phyloP scores from a whole-genome alignment of 805 yeast species.

The Tetrapisispora taiwanensis region DNA sequence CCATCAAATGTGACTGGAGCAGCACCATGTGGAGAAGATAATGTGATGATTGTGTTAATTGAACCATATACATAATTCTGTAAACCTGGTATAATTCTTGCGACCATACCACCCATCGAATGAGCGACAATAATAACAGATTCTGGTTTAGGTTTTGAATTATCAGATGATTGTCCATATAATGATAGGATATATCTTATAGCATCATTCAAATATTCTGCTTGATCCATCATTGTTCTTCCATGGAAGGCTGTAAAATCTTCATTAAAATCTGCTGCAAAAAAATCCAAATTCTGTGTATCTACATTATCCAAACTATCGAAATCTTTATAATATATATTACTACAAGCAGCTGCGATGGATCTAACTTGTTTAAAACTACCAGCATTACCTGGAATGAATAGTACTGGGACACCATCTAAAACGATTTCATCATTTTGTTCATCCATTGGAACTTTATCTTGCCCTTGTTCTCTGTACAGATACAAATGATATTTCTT shows the following conservation, averaged over 20 bases:
- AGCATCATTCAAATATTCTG: slow-evolving; percentile 87
- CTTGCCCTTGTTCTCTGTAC: slow-evolving; percentile 75
- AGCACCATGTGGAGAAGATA: slow-evolving; percentile 86
- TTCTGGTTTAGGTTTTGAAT: slow-evolving; percentile 33
- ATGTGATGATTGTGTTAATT: slow-evolving; percentile 72
- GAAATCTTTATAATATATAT: slow-evolving; percentile 35
- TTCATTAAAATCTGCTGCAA: slow-evolving; percentile 88
- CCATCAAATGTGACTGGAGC: slow-evolving; percentile 93
- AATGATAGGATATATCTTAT: slow-evolving; percentile 61
- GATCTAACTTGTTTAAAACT: slow-evolving; percentile 83
- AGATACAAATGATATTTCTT: slow-evolving; percentile 70
- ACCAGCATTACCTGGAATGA: slow-evolving; percentile 98
- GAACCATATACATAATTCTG: slow-evolving; percentile 65
- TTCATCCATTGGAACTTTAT: slow-evolving; percentile 39
- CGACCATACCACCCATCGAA: slow-evolving; percentile 97
- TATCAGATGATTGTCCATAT: slow-evolving; percentile 32
- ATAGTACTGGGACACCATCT: slow-evolving; percentile 78
- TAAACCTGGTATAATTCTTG: slow-evolving; percentile 71
- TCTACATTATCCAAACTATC: slow-evolving; percentile 15
- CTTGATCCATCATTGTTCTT: slow-evolving; percentile 83
- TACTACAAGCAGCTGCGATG: slow-evolving; percentile 74
- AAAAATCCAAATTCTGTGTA: slow-evolving; percentile 60
- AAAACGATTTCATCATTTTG: slow-evolving; percentile 30
- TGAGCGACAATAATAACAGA: slow-evolving; percentile 81
- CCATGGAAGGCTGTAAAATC: slow-evolving; percentile 97